Conservation (phyloP, 441 rosid genomes). For the Populus hybrid region DNA sequence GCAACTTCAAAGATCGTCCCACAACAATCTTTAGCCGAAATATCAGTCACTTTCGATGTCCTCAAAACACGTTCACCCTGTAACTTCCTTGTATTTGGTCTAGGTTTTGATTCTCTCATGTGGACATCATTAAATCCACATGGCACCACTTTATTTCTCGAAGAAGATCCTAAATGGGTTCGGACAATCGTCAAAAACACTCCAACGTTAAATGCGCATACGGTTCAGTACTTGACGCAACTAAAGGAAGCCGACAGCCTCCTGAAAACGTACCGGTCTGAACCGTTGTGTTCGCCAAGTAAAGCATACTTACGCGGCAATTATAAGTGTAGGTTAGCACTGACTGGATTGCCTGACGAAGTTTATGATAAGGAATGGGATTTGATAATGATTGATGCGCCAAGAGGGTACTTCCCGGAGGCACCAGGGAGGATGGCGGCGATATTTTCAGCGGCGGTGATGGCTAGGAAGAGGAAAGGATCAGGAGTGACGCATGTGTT, state of each 20-base stretch:
- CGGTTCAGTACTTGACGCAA: conserved; percentile 70
- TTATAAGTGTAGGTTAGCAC: conserved; percentile 52
- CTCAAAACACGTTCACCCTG: conserved; percentile 57
- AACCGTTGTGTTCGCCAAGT: conserved; percentile 53
- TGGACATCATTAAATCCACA: conserved; percentile 77
- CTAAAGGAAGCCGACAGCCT: conserved; percentile 55
- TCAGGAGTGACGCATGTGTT: conserved; percentile 57
- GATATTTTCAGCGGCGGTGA: conserved; percentile 60
- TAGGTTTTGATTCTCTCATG: conserved; percentile 88
- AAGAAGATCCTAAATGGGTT: conserved; percentile 85
- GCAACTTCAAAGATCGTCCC: conserved; percentile 69
- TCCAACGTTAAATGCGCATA: conserved; percentile 49
- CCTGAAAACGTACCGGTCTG: conserved; percentile 35
- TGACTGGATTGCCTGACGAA: conserved; percentile 49
- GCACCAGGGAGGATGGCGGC: conserved; percentile 77
- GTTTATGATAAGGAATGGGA: conserved; percentile 63
- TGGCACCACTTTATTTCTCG: conserved; percentile 74
- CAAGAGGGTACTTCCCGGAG: conserved; percentile 54
- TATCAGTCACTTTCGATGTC: conserved; percentile 62
- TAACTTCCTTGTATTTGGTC: conserved; percentile 83
- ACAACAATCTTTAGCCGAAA: conserved; percentile 61
- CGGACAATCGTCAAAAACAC: conserved; percentile 43
- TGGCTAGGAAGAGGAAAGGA: conserved; percentile 50
- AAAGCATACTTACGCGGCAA: conserved; percentile 44
- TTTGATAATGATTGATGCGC: conserved; percentile 70